phyloP scores from a whole-genome alignment of 1,284 basidiomycete genomes.

The Rhodotorula sp. region DNA sequence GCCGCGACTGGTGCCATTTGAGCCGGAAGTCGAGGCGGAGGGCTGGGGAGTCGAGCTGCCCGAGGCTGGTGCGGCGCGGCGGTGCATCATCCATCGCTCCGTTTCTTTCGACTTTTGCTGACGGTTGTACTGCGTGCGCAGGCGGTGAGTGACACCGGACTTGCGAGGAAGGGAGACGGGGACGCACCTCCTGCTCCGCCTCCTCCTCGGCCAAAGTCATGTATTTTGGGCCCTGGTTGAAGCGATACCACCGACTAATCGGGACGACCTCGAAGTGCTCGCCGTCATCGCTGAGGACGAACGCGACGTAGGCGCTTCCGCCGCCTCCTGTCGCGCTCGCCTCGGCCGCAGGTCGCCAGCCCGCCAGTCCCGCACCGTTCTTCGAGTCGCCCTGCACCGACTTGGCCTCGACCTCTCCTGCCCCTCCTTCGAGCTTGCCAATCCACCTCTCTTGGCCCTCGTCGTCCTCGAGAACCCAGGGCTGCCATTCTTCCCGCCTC shows the following conservation, averaged over 20 bases:
- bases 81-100: conserved; percentile 64
- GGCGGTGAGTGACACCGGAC: not conserved
- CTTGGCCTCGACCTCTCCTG: conserved; percentile 52
- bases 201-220: conserved; percentile 67
- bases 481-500: conserved; percentile 76
- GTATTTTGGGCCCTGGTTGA: conserved; percentile 75
- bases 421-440: conserved; percentile 70
- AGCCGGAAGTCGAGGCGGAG: conserved; percentile 55
- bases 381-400: not conserved
- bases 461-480: conserved; percentile 83
- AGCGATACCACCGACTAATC: conserved; percentile 83
- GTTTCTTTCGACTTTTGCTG: conserved; percentile 67
- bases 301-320: conserved; percentile 46
- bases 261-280: conserved; percentile 77
- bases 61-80: conserved; percentile 50
- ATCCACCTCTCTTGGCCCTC: conserved; percentile 66
- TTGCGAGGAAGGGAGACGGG: not conserved
- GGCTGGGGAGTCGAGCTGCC: conserved; percentile 56
- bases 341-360: conserved; percentile 32
- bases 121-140: conserved; percentile 21
- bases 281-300: conserved; percentile 45
- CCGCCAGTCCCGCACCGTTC: conserved; percentile 20
- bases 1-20: conserved; percentile 57
- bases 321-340: conserved; percentile 36
- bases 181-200: conserved; percentile 65